A percentile compares a stretch with the other conserved stretches of the same genome.
Evolutionary conservation across 306 rosid genomes (phyloP).

Genomic region (Gillenia trifoliata): DNA sequence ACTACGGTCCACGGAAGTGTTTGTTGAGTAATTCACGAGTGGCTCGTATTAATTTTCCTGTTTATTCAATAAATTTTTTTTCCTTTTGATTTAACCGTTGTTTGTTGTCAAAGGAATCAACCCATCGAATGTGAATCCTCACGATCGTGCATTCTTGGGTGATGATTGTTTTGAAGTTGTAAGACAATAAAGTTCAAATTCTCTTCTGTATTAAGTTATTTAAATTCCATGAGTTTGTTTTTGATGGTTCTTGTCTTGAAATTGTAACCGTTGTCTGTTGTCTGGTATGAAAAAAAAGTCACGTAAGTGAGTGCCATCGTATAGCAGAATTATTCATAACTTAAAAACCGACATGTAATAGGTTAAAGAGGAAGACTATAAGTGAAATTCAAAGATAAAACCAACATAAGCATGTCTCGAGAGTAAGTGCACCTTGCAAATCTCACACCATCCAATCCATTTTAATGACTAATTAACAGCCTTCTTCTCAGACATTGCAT

Average conservation of each 20-base stretch:
- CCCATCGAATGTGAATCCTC: conserved; percentile 15
- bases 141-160: conserved; percentile 23
- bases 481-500: too few species aligned
- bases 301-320: too few species aligned
- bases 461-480: too few species aligned
- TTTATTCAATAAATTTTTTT: conserved; percentile 18
- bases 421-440: too few species aligned
- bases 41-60: conserved; percentile 7
- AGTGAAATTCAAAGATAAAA: too few species aligned
- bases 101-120: conserved; percentile 2
- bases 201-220: background rate
- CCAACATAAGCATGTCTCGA: too few species aligned
- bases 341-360: too few species aligned
- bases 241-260: background rate
- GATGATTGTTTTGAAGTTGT: conserved; percentile 20
- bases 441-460: too few species aligned
- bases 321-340: too few species aligned
- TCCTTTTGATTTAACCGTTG: conserved; percentile 29
- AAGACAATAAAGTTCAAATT: background rate
- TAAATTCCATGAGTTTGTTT: background rate
- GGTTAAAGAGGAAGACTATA: too few species aligned
- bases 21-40: conserved; percentile 25
- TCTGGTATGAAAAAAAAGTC: too few species aligned
- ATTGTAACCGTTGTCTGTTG: too few species aligned
- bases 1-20: conserved; percentile 25